Conservation (phyloP, 2,329 filamentous ascomycete species). For the Pyrenochaeta sp. region DNA sequence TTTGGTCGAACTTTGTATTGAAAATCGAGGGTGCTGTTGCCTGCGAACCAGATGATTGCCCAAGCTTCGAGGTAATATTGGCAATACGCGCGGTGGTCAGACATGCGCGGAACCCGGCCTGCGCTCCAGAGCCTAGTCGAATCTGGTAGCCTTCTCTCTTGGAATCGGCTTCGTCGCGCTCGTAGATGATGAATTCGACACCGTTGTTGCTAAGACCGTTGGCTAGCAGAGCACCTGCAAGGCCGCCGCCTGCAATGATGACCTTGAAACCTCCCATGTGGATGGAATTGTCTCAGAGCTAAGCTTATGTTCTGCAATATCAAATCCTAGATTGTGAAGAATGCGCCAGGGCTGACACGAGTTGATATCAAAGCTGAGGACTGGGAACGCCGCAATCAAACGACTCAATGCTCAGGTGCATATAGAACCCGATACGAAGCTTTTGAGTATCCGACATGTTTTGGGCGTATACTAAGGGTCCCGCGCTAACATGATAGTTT, state of each 20-base stretch:
- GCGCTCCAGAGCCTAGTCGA: conserved; percentile 3
- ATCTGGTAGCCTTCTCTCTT: conserved; percentile 12
- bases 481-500: no score
- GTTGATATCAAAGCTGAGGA: no score
- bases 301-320: no score
- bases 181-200: conserved; percentile 5
- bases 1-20: conserved; percentile 1
- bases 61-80: neutral
- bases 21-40: conserved; percentile 4
- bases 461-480: no score
- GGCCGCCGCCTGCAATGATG: conserved; percentile 7
- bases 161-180: conserved; percentile 2
- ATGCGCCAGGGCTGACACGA: no score
- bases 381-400: no score
- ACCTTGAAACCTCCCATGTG: no score
- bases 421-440: no score
- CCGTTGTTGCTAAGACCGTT: conserved; percentile 7
- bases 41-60: conserved; percentile 1
- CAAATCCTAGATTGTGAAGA: no score
- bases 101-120: conserved; percentile 6
- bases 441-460: no score
- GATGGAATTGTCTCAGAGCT: no score
- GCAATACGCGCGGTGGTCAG: conserved; percentile 1
- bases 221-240: conserved; percentile 7
- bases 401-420: no score